phyloP scores from a whole-genome alignment of 768 basidiomycete genomes.

The Trametes villosa region DNA sequence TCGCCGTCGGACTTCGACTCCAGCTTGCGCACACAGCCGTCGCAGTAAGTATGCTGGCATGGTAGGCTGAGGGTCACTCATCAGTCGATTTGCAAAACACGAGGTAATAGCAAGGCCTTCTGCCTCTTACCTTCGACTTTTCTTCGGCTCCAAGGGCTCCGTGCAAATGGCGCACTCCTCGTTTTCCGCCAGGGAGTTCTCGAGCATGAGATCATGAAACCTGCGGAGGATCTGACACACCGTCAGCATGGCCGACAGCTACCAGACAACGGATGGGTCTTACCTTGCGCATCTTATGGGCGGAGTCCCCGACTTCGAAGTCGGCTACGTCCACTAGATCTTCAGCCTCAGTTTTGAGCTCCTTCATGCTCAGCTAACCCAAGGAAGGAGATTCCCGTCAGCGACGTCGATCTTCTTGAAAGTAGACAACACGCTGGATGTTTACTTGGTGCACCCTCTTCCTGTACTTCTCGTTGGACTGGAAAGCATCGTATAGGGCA shows the following conservation, averaged over 20 bases:
- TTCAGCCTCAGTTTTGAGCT: slow-evolving; percentile 42
- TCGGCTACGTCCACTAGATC: slow-evolving; percentile 39
- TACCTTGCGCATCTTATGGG: slow-evolving; percentile 48
- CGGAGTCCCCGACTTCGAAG: slow-evolving; percentile 38
- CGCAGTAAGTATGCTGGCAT: slow-evolving; percentile 50
- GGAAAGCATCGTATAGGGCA: not conserved
- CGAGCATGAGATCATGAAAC: slow-evolving; percentile 45
- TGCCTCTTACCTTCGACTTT: slow-evolving; percentile 40
- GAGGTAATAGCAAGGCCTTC: not conserved
- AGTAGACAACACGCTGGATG: not conserved
- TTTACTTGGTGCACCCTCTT: slow-evolving; percentile 29
- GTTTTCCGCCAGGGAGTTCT: slow-evolving; percentile 40
- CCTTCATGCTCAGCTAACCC: slow-evolving; percentile 36
- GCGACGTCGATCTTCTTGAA: slow-evolving; percentile 3
- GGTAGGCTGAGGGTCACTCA: slow-evolving; percentile 35
- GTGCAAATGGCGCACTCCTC: slow-evolving; percentile 47
- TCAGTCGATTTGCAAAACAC: not conserved
- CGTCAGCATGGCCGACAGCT: not conserved
- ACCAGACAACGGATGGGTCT: not conserved
- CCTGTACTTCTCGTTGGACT: slow-evolving; percentile 31
- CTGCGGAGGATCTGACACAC: slow-evolving; percentile 43
- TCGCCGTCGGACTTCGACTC: slow-evolving; percentile 15
- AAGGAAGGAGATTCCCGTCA: not conserved
- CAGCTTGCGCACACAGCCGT: slow-evolving; percentile 40
- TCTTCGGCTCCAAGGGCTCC: slow-evolving; percentile 37